Evolutionary conservation across 352 stramenopile species (phyloP), one percentile per base, ranked within the genome.

Genomic region (Phytophthora cactorum): DNA sequence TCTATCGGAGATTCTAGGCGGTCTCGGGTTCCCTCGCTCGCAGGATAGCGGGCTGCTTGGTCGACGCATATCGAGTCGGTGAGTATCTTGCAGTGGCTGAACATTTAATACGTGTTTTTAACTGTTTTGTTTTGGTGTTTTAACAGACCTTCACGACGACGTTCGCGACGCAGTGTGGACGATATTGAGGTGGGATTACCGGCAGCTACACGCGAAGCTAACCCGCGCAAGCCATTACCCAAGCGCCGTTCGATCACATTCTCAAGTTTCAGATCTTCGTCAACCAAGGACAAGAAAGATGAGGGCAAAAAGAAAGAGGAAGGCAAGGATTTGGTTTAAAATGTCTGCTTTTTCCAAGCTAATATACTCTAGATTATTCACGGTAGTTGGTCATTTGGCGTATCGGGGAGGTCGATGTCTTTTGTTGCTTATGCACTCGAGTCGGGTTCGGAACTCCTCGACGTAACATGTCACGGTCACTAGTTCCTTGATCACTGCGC

Each of bases 231-330:
- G 12, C 69, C 78, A 3, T 49, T 87, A 5, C 56, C 73, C 7
- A 94, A 94, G 56, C 81, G 82, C 27, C 81, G 82, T 22, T 94
- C 86, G 8, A 94, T 92, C 57, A 93, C 84, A 31, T 93, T 93
- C 69, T 89, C 80, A 11, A 79, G 63, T 14, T 91, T 90, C 53
- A 66, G 62, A 25, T 59, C 67, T 53, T 56, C 61, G 8, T 65
- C 63, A 10, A 57, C 29, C 32, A 73, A 68, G 10, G 68, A 75
- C 51, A 68, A 76, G 58, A 56, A 45, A 28, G 22, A 59, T 46
- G 36, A 38, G 17, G 41, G n/a, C 31, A 57, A 14, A 34, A 49
- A 57, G 15, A 59, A 74, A 45, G 52, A 75, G 27, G 52, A 72
- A 0, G 44, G 57, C 7, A 72, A 62, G 50, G 41, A 72, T 49